phyloP scores from a whole-genome alignment of 345 rosid species.

The Eutrema japonicum region DNA sequence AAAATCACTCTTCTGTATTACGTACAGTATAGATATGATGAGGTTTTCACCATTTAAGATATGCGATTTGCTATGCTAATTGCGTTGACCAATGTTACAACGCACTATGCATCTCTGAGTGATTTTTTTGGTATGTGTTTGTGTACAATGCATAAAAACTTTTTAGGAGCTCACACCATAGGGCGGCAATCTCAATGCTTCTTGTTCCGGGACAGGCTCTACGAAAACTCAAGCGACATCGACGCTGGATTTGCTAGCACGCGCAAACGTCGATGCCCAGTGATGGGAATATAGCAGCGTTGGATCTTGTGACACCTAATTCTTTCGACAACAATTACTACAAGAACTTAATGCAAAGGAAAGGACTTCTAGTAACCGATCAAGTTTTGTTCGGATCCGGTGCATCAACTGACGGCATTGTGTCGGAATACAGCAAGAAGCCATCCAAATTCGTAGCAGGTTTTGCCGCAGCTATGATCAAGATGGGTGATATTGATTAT shows the following conservation, averaged over 20 bases:
- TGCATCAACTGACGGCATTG: constrained; percentile 49
- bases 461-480: constrained; percentile 53
- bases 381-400: constrained; percentile 52
- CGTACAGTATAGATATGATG: constrained; percentile 6
- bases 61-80: not conserved
- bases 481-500: constrained; percentile 46
- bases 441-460: constrained; percentile 37
- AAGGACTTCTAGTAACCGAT: constrained; percentile 56
- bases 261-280: constrained; percentile 47
- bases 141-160: not conserved
- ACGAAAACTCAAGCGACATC: constrained; percentile 48
- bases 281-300: constrained; percentile 34
- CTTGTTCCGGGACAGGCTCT: constrained; percentile 49
- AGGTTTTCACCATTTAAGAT: not conserved
- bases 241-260: constrained; percentile 52
- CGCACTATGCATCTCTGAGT: not conserved
- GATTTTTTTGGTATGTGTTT: not conserved
- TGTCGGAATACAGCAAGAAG: constrained; percentile 42
- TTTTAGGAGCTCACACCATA: constrained; percentile 45
- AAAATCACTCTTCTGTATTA: not conserved
- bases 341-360: constrained; percentile 51
- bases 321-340: constrained; percentile 57
- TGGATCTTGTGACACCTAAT: constrained; percentile 56
- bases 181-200: constrained; percentile 27
- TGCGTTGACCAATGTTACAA: not conserved